phyloP scores from a whole-genome alignment of 805 yeast genomes.

The Hanseniaspora thailandica region DNA sequence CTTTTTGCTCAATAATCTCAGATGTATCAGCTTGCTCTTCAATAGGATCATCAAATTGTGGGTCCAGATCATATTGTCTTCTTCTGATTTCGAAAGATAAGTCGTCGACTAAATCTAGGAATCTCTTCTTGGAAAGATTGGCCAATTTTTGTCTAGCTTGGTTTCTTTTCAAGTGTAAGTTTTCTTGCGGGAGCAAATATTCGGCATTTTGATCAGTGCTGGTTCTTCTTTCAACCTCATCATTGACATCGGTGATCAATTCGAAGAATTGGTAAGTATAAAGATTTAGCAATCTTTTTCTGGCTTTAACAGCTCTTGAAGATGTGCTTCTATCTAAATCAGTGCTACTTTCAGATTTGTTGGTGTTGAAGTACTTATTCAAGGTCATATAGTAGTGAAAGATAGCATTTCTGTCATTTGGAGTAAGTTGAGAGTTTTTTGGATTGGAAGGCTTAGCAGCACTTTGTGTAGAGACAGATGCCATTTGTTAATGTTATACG shows the following conservation, averaged over 20 bases:
- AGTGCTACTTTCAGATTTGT: background rate
- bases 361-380: conserved; percentile 2
- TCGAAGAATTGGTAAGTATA: conserved; percentile 77
- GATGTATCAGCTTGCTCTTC: conserved; percentile 1
- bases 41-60: conserved; percentile 15
- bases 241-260: conserved; percentile 86
- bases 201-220: conserved; percentile 47
- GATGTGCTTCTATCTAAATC: conserved; percentile 27
- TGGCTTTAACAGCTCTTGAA: conserved; percentile 61
- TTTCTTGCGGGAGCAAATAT: conserved; percentile 53
- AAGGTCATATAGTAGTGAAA: conserved; percentile 11
- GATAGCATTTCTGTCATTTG: conserved; percentile 11
- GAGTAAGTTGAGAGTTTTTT: conserved; percentile 2
- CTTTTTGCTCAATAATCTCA: background rate
- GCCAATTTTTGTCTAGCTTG: conserved; percentile 90
- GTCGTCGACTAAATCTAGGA: conserved; percentile 83
- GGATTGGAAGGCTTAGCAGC: background rate
- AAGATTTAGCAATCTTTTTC: conserved; percentile 72
- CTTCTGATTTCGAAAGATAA: conserved; percentile 78
- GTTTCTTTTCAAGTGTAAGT: conserved; percentile 85
- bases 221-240: conserved; percentile 74
- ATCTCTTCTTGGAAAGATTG: conserved; percentile 65
- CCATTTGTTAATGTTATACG: no score
- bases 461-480: conserved; percentile 30
- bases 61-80: conserved; percentile 40